Base-by-base conservation (phyloP, 2,329 filamentous ascomycete species). In the Colletotrichum endophyticum region DNA sequence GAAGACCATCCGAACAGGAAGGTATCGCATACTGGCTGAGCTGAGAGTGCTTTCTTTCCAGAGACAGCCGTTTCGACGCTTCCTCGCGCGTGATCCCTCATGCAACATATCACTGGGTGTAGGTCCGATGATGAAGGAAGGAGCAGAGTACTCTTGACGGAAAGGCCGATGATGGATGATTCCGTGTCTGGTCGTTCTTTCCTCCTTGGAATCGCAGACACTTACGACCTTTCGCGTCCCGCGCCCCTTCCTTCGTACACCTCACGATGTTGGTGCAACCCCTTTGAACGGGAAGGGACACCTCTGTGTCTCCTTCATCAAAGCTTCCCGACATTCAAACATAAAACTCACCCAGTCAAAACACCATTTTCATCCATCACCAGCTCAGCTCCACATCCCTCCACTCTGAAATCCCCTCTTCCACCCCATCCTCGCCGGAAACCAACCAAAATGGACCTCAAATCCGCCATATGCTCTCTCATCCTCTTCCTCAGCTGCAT, bases 11-110 rank as follows among this genome's bases (percentile, higher is more conserved):
- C 19, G 1, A 11, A 44, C 19, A 3, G 8, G 39, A n/a, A 44
- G 19, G 19, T 44, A 11, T 2, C 39, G n/a, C 9, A n/a, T n/a
- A 0, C 8, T 44, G 39, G 0, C 1, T n/a, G 19, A 4, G 39
- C 39, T n/a, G 8, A n/a, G 19, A 11, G 8, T 0, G 0, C 39
- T n/a, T 44, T n/a, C 39, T n/a, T 44, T 0, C 16, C 39, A 44
- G 39, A 44, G 39, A n/a, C 19, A n/a, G 39, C 19, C 8, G 0
- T 8, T 44, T 44, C 19, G 44, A 49, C 1, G 3, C 44, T 49
- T n/a, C 39, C 19, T 13, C 44, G 0, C 19, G 9, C 9, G 44
- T 12, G 19, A 11, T 49, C 2, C 44, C 44, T 53, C 6, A 22
- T 13, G n/a, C 44, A 22, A 22, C 44, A 22, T 12, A 53, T 13